Evolutionary conservation across 306 rosid species (phyloP), one percentile per base, ranked within the genome.

Genomic region (Fagus crenata): DNA sequence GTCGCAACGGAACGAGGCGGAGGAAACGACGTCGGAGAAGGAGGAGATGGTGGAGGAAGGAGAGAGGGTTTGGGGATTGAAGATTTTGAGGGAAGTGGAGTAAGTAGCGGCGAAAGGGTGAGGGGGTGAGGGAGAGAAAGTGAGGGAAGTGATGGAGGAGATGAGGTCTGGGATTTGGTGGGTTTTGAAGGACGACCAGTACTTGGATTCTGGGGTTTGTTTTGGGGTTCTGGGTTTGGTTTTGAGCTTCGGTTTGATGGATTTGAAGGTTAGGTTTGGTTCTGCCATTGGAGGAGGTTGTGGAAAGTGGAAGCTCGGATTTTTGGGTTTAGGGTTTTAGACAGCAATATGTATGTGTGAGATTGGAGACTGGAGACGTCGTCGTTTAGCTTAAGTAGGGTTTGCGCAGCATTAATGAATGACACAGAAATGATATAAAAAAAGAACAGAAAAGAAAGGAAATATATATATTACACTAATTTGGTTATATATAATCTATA

Each of bases 121-220:
- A 37, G 97, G 86, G 13, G 84, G 4, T 0, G 85, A 6, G 4
- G 97, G 93, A 7, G 93, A 96, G 84, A 89, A 92, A 56, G 93
- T 49, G 53, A 90, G 77, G 76, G 92, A 85, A 72, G 88, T 85
- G 9, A 92, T 68, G 14, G 97, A 58, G 75, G 89, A 85, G 81
- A 88, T 78, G 40, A 87, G 91, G 11, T 85, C 53, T 0, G 93
- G 87, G 79, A 92, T 88, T 79, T 95, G 90, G 14, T 77, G 77
- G 53, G 84, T 73, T 65, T 88, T 91, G 89, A 92, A 91, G 77
- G 97, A 95, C 32, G 97, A 91, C 97, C 97, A 95, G 85, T 89
- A 90, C 28, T 86, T 89, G 1, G 97, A 92, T 81, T 92, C 96
- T 0, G 90, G 40, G 12, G 92, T 89, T 84, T 90, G 81, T 1